Percentiles rank a stretch among this genome's conserved stretches.
Evolutionary conservation across 2,329 filamentous ascomycete genomes (phyloP).

Genomic region (Gyromitra esculenta): DNA sequence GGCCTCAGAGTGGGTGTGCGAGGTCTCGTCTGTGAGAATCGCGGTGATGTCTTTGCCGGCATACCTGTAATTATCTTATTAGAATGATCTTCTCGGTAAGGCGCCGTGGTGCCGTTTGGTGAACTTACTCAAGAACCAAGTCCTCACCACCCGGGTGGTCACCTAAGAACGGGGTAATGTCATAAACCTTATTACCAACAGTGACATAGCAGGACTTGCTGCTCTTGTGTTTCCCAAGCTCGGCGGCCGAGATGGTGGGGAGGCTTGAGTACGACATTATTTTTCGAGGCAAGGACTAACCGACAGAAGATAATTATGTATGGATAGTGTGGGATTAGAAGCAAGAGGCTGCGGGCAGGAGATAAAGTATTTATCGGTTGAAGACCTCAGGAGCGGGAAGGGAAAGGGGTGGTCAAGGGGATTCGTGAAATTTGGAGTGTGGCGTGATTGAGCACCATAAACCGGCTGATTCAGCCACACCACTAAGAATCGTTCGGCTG

Average conservation of each 20-base stretch:
- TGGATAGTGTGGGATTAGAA: conserved; percentile 15
- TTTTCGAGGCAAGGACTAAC: background rate
- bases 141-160: conserved; percentile 91
- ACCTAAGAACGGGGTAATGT: conserved; percentile 89
- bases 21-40: conserved; percentile 83
- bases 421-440: conserved; percentile 32
- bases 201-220: conserved; percentile 91
- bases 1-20: conserved; percentile 86
- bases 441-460: conserved; percentile 32
- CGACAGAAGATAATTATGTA: conserved; percentile 19
- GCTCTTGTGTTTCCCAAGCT: conserved; percentile 82
- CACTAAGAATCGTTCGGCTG: background rate
- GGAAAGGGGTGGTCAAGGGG: conserved; percentile 41
- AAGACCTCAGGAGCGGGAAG: background rate
- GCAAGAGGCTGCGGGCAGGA: conserved; percentile 8
- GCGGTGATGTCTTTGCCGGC: conserved; percentile 84
- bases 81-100: background rate
- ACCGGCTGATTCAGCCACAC: conserved; percentile 48
- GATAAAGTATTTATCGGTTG: conserved; percentile 43
- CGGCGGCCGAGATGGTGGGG: conserved; percentile 80
- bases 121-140: conserved; percentile 74
- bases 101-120: background rate
- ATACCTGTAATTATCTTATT: conserved; percentile 63
- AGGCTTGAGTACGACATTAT: conserved; percentile 60
- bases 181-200: conserved; percentile 88